A percentile compares a stretch with the other conserved stretches of the same genome.
These are phyloP conservation scores for Fusarium cyanostomum DNA, from an alignment of 2,329 filamentous ascomycete genomes.

Conservation along the genomic window DNA sequence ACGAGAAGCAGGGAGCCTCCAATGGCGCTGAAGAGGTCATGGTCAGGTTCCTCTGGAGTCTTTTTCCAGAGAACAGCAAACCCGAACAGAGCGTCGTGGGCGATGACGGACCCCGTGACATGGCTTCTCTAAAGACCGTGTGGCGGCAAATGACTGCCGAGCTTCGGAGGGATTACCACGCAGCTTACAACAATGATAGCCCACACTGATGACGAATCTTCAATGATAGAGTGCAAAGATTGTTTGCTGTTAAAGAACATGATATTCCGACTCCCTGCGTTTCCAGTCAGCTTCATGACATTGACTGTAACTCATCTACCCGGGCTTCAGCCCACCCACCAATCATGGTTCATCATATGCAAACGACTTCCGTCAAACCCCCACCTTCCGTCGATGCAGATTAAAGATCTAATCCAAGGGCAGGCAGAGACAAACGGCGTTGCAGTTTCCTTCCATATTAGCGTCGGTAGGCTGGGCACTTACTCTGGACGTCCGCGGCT, in stretches of 20 bases:
- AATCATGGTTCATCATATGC: conserved; percentile 1
- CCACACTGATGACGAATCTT: too few relatives aligned
- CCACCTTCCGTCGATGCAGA: background rate
- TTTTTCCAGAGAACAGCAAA: background rate
- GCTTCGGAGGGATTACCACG: background rate
- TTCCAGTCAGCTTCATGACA: background rate
- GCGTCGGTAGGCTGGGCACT: conserved; percentile 10
- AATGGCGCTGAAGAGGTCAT: background rate
- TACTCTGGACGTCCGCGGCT: conserved; percentile 17
- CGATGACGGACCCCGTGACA: background rate
- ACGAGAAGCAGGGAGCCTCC: background rate
- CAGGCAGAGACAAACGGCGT: too few relatives aligned
- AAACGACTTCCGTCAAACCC: conserved; percentile 5
- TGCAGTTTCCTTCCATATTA: conserved; percentile 6
- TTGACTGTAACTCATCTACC: background rate
- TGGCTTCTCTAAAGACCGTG: background rate
- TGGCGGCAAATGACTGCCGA: background rate
- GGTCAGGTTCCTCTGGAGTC: conserved; percentile 4
- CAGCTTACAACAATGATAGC: too few relatives aligned
- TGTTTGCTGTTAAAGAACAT: too few relatives aligned
- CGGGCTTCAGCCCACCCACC: background rate
- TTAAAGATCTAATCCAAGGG: too few relatives aligned
- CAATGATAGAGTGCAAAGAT: too few relatives aligned
- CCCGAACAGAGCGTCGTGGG: background rate
- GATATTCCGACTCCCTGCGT: too few relatives aligned